Base-by-base conservation (phyloP, 331 rosid species). In the Quercus phellos region DNA sequence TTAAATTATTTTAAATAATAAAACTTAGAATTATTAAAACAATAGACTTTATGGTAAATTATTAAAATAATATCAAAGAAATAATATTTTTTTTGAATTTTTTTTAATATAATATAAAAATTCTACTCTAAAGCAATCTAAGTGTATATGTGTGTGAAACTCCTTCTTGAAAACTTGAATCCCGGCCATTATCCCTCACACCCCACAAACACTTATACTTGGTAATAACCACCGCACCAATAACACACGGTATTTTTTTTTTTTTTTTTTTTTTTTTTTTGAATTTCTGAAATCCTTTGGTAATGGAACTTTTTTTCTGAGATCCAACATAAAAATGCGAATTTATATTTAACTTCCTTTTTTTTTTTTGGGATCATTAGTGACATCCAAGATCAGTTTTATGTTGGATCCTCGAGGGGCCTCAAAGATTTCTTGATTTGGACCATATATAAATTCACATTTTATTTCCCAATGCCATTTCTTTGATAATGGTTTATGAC, bases 361-460 rank as follows among this genome's bases (percentile, higher is more conserved):
- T 0, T 4, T 4, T 32, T 32, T 32, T 1, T 35, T 7, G 11
- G 11, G 11, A 16, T 55, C 21, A 4, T 84, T 86, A 1, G 76
- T 78, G 77, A 91, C 80, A 51, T 80, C 86, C 5, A 91, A 69
- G 29, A 70, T 82, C 64, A 91, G 75, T 29, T 91, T 88, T 53
- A 89, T 88, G 89, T 85, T 87, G 51, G 90, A 89, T 53, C 88
- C 90, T 84, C 12, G 75, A 0, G 89, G 90, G 21, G 97, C 94
- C 30, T 87, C 74, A 10, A 2, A 86, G 80, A 22, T 46, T 74
- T 50, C 79, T 54, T 51, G 78, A 7, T 90, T 70, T 18, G 90
- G 89, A 18, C 81, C 14, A 53, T 24, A 24, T 24, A 24, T 86
- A 91, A 14, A 91, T 29, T 3, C 91, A 70, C 73, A 89, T 88